Base-by-base conservation (phyloP, 371 early-diverging fungal genomes). In the Blakeslea trispora region DNA sequence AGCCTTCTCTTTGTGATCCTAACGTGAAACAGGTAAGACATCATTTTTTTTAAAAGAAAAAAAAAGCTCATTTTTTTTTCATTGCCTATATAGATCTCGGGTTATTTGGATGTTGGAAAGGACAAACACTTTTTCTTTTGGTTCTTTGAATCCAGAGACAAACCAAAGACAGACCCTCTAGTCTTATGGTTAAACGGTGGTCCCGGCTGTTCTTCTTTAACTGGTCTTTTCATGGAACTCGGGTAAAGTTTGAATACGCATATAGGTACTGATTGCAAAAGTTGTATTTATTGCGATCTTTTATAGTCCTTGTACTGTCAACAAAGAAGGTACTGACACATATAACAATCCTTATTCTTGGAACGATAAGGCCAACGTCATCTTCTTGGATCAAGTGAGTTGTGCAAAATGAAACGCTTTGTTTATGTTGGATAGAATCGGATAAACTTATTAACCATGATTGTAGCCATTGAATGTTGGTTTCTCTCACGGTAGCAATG, bases 121-220 rank as follows among this genome's bases (percentile, higher is more conserved):
- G 83, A 86, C 64, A 81, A 85, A 66, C 84, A 89, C 48, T 84
- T 84, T 57, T 85, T 84, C 64, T 80, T 78, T 50, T 77, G 78
- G 91, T 91, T 92, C 81, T 91, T 91, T 74, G 91, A 90, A 68
- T 84, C 89, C 0, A 80, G 88, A 50, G 66, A 78, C 55, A 70
- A 81, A 24, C 88, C 87, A 35, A 64, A 71, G 51, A 73, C 78
- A 3, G 90, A 89, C 50, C 91, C 91, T 6, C 59, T 91, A 15
- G 63, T 90, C 8, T 75, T 90, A 17, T 90, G 90, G 90, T 64
- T 90, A 24, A 89, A 88, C 54, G 90, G 90, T 42, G 89, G 89
- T n/a, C 89, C 89, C 5, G 90, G 91, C n/a, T 91, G 89, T 73
- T 85, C 85, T 52, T 87, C 89, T 14, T 72, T 88, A 54, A 83